Evolutionary conservation across 768 basidiomycete species (phyloP).

Genomic region (Podaxis sp.): DNA sequence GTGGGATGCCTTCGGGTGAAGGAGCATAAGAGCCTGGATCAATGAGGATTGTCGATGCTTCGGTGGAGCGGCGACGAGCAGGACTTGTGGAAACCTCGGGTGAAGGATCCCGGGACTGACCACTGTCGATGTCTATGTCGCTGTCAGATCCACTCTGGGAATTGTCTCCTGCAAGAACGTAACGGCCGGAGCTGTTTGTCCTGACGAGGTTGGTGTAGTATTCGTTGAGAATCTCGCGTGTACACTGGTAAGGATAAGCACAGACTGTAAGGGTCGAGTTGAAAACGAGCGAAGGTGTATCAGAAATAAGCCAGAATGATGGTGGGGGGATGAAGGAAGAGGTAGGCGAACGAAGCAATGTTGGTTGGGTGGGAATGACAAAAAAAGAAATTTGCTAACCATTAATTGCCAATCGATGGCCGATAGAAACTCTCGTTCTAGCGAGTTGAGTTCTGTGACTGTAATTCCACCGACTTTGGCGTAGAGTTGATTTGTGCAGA

Average conservation of each 20-base stretch:
- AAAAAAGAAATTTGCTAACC: conserved; percentile 55
- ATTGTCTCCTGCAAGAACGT: conserved; percentile 48
- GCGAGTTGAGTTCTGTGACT: conserved; percentile 85
- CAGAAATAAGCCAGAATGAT: background rate
- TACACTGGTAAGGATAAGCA: conserved; percentile 61
- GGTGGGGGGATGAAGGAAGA: background rate
- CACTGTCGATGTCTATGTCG: conserved; percentile 57
- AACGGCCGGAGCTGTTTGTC: conserved; percentile 69
- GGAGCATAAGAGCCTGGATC: conserved; percentile 32
- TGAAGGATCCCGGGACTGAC: conserved; percentile 52
- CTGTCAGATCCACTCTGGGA: conserved; percentile 49
- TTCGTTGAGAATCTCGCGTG: conserved; percentile 85
- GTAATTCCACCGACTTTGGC: conserved; percentile 96
- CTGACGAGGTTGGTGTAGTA: conserved; percentile 94
- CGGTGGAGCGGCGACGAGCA: conserved; percentile 29
- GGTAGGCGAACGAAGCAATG: background rate
- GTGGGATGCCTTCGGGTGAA: conserved; percentile 45
- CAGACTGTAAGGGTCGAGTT: conserved; percentile 28
- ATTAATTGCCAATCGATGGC: conserved; percentile 94
- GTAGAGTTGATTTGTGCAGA: conserved; percentile 93
- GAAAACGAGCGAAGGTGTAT: background rate
- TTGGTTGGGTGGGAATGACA: background rate
- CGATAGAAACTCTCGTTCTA: conserved; percentile 91
- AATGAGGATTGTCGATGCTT: conserved; percentile 43
- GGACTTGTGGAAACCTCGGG: conserved; percentile 35